Evolutionary conservation across 2,329 filamentous ascomycete species (phyloP).

Genomic region (Pseudogymnoascus sp.): DNA sequence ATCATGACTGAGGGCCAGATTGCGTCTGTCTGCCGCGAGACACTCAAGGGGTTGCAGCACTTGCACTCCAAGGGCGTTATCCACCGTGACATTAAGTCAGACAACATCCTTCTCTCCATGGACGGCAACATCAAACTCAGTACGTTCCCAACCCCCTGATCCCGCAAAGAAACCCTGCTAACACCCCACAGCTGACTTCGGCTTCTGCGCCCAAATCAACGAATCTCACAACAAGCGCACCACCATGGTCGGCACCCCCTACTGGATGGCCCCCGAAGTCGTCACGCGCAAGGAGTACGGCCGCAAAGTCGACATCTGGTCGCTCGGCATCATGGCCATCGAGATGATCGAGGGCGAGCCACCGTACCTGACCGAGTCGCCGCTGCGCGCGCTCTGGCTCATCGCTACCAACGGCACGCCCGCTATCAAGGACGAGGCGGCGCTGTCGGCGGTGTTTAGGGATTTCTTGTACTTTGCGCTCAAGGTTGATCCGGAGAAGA

Average conservation of each 20-base stretch:
- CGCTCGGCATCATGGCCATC: conserved; percentile 96
- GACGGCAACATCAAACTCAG: conserved; percentile 97
- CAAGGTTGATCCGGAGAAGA: conserved; percentile 94
- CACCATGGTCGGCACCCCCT: conserved; percentile 97
- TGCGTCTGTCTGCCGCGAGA: conserved; percentile 90
- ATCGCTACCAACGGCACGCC: conserved; percentile 97
- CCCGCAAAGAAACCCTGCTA: conserved; percentile 23
- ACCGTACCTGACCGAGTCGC: conserved; percentile 91
- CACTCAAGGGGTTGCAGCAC: conserved; percentile 84
- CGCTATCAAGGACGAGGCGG: conserved; percentile 85
- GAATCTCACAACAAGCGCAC: conserved; percentile 95
- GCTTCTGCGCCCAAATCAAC: conserved; percentile 97
- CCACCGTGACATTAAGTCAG: conserved; percentile 97
- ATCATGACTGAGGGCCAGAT: conserved; percentile 99
- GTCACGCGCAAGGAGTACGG: conserved; percentile 97
- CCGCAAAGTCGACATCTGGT: conserved; percentile 98
- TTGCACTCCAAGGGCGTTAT: conserved; percentile 97
- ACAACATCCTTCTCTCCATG: conserved; percentile 90
- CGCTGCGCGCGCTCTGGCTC: conserved; percentile 83
- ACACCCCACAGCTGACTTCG: conserved; percentile 71
- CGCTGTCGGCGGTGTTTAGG: conserved; percentile 71
- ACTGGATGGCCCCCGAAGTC: conserved; percentile 99
- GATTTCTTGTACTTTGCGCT: conserved; percentile 91
- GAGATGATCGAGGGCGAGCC: conserved; percentile 99
- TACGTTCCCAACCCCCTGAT: conserved; percentile 40